These are phyloP conservation scores for Auricularia cornea DNA, from an alignment of 768 basidiomycete genomes.

Conservation along the genomic window DNA sequence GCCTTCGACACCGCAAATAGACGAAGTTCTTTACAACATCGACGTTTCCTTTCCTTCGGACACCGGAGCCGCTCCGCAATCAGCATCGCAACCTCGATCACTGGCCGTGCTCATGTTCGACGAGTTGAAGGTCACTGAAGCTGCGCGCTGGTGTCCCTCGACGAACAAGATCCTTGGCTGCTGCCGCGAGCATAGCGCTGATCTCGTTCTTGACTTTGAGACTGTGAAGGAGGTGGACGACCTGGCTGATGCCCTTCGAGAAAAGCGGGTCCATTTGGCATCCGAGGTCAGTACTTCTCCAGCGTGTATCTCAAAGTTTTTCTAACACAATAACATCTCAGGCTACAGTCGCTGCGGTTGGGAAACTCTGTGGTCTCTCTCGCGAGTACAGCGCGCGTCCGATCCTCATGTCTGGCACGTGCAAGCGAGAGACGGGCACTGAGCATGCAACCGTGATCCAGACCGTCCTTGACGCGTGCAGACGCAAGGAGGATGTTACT, in stretches of 20 bases:
- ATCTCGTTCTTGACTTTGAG: conserved; percentile 10
- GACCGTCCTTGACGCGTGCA: conserved; percentile 9
- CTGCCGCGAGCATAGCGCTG: conserved; percentile 17
- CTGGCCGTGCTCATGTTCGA: conserved; percentile 15
- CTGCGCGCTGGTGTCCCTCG: conserved; percentile 15
- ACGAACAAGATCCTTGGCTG: conserved; percentile 16
- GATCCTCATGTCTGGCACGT: conserved; percentile 18
- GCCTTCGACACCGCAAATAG: background rate
- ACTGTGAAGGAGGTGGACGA: conserved; percentile 5
- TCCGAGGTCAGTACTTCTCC: conserved; percentile 5
- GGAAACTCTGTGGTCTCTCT: conserved; percentile 11
- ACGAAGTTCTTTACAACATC: background rate
- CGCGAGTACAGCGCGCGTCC: conserved; percentile 17
- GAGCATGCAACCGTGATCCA: conserved; percentile 16
- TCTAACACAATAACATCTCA: background rate
- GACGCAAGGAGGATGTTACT: background rate
- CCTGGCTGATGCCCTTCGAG: conserved; percentile 2
- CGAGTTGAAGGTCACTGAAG: conserved; percentile 14
- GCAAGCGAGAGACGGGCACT: conserved; percentile 17
- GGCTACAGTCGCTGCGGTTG: conserved; percentile 21
- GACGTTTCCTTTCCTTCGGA: background rate
- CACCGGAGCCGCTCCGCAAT: too few species aligned
- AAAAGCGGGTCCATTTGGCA: conserved; percentile 6
- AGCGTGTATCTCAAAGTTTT: background rate
- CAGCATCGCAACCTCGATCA: too few species aligned